Evolutionary conservation across 1,284 basidiomycete species (phyloP), one percentile per base, ranked within the genome.

Genomic region (Rhodotorula sp.): DNA sequence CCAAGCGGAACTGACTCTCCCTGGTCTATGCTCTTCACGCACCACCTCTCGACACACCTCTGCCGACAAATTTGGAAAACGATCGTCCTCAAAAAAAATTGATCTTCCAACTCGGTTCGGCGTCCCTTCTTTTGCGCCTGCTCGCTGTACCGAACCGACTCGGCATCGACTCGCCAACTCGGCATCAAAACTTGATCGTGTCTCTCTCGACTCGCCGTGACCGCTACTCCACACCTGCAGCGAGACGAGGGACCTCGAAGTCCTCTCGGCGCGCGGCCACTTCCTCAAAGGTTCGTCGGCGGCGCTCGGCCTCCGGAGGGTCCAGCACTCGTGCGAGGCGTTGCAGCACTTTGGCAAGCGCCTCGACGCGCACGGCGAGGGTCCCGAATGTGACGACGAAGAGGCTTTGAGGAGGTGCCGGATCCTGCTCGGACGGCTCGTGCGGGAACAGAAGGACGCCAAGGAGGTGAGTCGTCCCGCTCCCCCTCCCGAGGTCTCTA

Each of bases 401-500:
- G 88, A 87, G 45, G 92, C 93, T 21, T 82, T 94, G 26, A 80
- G 80, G 15, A 84, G 84, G 80, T 92, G 93, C 81, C 80, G 79
- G 63, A 81, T 80, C 19, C 80, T 88, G 45, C 81, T 90, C 64
- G 77, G 78, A 45, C 81, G 83, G 66, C 85, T 88, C 70, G 86
- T 86, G 80, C 80, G 80, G 64, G 87, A 89, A 76, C 88, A 88
- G 70, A 81, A 79, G 19, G 83, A 83, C 34, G 88, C 89, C 3
- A 85, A 85, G 77, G 80, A 79, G 26, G 61, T 62, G 38, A 28
- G 61, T 62, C 28, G 28, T 28, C 28, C 28, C 28, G 28, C 28
- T 28, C 2, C 28, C 28, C 28, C 28, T 28, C 28, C 28, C 28
- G 28, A 28, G 3, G 28, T 28, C 21, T 47, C n/a, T 47, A 6